These are phyloP conservation scores for Leccinum boreale DNA, from an alignment of 768 basidiomycete genomes.

Conservation along the genomic window DNA sequence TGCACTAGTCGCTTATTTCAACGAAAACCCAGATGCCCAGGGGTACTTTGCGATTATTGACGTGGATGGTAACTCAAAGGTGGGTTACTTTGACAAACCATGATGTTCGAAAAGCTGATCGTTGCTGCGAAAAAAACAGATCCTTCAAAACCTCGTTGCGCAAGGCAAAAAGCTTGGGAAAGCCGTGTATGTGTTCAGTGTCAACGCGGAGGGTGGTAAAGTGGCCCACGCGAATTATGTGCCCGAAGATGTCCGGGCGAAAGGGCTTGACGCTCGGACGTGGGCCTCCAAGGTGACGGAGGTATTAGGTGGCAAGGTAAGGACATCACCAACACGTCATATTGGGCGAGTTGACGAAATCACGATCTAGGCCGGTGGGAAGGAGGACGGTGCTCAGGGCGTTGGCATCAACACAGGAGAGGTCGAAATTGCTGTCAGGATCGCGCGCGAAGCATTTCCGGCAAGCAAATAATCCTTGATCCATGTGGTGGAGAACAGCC, in stretches of 20 bases:
- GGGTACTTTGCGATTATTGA: constrained; percentile 70
- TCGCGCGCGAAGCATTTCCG: constrained; percentile 46
- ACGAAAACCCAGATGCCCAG: constrained; percentile 66
- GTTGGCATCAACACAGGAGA: constrained; percentile 66
- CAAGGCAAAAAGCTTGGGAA: constrained; percentile 82
- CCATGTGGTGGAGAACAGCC: background rate
- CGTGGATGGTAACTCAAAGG: constrained; percentile 86
- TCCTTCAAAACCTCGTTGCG: constrained; percentile 68
- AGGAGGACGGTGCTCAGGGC: constrained; percentile 89
- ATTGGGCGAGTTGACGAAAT: constrained; percentile 7
- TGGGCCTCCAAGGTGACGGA: constrained; percentile 83
- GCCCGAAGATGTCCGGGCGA: constrained; percentile 55
- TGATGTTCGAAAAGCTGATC: background rate
- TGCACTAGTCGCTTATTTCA: constrained; percentile 67
- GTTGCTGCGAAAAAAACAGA: constrained; percentile 35
- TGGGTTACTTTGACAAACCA: constrained; percentile 22
- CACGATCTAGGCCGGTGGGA: constrained; percentile 78
- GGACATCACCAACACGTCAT: constrained; percentile 9
- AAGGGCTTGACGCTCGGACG: constrained; percentile 76
- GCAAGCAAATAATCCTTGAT: constrained; percentile 11
- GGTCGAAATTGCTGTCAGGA: constrained; percentile 62
- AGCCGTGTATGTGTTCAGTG: constrained; percentile 84
- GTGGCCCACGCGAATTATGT: constrained; percentile 88
- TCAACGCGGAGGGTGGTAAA: constrained; percentile 64
- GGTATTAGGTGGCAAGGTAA: constrained; percentile 87